These are phyloP conservation scores for Trifolium repens DNA, from an alignment of 306 rosid genomes.

Conservation along the genomic window DNA sequence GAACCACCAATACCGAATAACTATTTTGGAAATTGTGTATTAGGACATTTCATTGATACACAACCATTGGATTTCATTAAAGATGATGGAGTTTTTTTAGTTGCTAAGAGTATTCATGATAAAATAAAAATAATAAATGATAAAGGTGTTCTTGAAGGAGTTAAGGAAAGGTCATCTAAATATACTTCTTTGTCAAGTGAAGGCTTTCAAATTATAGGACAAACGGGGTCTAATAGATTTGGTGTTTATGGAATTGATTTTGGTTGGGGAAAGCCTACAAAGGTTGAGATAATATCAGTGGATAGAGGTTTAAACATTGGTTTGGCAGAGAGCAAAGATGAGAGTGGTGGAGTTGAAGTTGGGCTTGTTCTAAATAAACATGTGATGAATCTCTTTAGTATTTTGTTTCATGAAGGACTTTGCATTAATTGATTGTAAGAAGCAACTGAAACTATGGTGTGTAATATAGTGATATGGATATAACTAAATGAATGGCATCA, in stretches of 20 bases:
- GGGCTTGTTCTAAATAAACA: slow-evolving; percentile 27
- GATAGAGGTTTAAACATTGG: slow-evolving; percentile 39
- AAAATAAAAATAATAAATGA: background rate
- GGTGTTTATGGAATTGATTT: slow-evolving; percentile 52
- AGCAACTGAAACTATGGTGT: too few relatives aligned
- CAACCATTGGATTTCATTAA: background rate
- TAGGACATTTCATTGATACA: background rate
- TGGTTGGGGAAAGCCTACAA: slow-evolving; percentile 56
- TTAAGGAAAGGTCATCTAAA: background rate
- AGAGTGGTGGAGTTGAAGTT: slow-evolving; percentile 44
- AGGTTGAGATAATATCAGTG: slow-evolving; percentile 48
- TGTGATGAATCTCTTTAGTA: slow-evolving; percentile 32
- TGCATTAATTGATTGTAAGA: background rate
- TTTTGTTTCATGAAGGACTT: slow-evolving; percentile 27
- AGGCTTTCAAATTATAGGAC: background rate
- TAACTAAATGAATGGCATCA: too few relatives aligned
- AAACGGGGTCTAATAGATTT: slow-evolving; percentile 54
- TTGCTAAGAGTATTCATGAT: slow-evolving; percentile 4
- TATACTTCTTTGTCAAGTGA: accelerated
- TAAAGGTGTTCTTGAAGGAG: background rate
- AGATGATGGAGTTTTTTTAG: slow-evolving; percentile 27
- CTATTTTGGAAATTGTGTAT: slow-evolving; percentile 31
- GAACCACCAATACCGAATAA: slow-evolving; percentile 34
- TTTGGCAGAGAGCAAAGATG: slow-evolving; percentile 39
- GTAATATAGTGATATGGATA: too few relatives aligned